phyloP scores from a whole-genome alignment of 2,329 filamentous ascomycete genomes.

The Sporothrix luriei region DNA sequence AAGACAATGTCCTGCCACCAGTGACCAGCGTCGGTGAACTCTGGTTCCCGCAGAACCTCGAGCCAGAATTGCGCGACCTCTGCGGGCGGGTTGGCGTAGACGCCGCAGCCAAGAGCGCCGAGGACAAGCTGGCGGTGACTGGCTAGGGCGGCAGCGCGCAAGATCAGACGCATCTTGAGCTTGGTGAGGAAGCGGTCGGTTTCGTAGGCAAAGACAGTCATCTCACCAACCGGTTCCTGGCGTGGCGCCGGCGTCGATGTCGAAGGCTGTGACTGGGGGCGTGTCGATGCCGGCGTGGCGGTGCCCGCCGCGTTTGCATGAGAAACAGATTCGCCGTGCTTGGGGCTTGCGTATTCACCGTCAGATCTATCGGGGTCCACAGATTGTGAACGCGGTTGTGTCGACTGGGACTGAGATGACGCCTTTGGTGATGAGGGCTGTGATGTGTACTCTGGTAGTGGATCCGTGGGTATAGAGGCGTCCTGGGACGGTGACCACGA shows the following conservation, averaged over 20 bases:
- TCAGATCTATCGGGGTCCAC: background rate
- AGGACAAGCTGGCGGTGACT: conserved; percentile 64
- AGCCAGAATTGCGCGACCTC: conserved; percentile 65
- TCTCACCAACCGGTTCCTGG: conserved; percentile 14
- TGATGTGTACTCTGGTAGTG: background rate
- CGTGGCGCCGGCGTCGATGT: background rate
- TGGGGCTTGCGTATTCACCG: background rate
- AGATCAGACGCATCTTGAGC: conserved; percentile 63
- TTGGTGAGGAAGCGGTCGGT: conserved; percentile 58
- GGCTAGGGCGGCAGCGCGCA: conserved; percentile 60
- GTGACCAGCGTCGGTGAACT: conserved; percentile 58
- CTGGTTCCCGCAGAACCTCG: conserved; percentile 60
- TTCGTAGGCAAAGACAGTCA: conserved; percentile 46
- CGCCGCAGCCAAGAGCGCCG: conserved; percentile 70
- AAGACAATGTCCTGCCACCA: conserved; percentile 68
- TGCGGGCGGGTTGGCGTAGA: conserved; percentile 62
- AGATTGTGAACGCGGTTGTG: background rate
- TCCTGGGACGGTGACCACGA: conserved; percentile 2
- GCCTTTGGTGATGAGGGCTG: background rate
- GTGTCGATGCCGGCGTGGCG: background rate
- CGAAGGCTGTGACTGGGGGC: too few relatives aligned
- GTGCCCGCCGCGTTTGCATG: background rate
- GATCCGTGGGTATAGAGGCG: background rate
- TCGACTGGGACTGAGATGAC: background rate
- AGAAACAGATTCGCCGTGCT: background rate